Evolutionary conservation across 352 stramenopile species (phyloP), one percentile per base, ranked within the genome.

Genomic region (Achlya hypogyna): DNA sequence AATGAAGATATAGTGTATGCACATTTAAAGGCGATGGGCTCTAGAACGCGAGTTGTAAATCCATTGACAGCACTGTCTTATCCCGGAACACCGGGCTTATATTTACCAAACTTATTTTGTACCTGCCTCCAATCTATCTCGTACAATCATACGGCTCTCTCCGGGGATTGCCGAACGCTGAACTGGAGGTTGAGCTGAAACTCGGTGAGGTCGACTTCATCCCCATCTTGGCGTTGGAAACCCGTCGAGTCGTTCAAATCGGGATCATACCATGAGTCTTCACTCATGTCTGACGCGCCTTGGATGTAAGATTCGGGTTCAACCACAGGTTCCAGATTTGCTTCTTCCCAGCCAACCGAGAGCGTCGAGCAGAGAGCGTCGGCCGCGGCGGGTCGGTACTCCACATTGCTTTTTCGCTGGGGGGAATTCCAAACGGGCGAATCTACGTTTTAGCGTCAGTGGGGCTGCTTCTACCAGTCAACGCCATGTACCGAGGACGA

Each of bases 141-240:
- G n/a, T n/a, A n/a, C n/a, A 45, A 45, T 45, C n/a, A 45, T 1
- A 45, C 38, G 12, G 12, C 12, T 1, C 38, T 10, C 38, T 45
- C 38, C 12, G 38, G n/a, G 2, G 38, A 45, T 20, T 10, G 49
- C 12, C 25, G 49, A 10, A 49, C 42, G 22, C 18, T 22, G 22
- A 56, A 56, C n/a, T 56, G 49, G 12, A 56, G 25, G 25, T 31
- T 56, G 25, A 56, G 31, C 31, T 56, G 49, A 56, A 56, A 56
- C 16, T 56, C 49, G 31, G 49, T n/a, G 12, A 56, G 25, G 49
- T 56, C 49, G 49, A 35, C 8, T 12, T 38, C 31, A 10, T 31
- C 31, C 12, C 8, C 49, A n/a, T 56, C 49, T 20, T 20, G 49
- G 31, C 38, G 38, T 18, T 45, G 38, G n/a, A 45, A 45, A 18